A percentile compares a stretch with the other conserved stretches of the same genome.
Evolutionary conservation across 2,329 filamentous ascomycete species (phyloP).

Genomic region (Cladosporium sp.): DNA sequence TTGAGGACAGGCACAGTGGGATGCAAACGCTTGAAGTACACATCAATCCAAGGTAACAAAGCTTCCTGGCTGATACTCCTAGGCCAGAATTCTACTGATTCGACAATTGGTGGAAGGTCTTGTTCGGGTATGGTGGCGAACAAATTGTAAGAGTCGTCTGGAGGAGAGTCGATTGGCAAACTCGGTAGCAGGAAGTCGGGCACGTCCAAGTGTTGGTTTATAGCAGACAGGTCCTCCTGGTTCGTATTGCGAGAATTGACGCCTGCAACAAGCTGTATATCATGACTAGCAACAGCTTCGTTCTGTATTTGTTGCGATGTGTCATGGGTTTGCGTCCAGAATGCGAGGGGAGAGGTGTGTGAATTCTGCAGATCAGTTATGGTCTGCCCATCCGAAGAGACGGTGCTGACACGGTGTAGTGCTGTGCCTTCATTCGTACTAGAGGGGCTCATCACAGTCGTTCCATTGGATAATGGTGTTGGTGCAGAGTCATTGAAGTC

Average conservation of each 20-base stretch:
- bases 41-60: conserved; percentile 36
- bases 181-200: conserved; percentile 35
- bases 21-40: conserved; percentile 43
- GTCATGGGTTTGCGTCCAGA: not conserved
- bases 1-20: conserved; percentile 41
- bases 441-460: not conserved
- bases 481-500: conserved; percentile 12
- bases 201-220: conserved; percentile 26
- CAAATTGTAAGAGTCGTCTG: conserved; percentile 27
- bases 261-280: not conserved
- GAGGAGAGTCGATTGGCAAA: conserved; percentile 32
- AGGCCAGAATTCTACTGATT: conserved; percentile 34
- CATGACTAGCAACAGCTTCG: not conserved
- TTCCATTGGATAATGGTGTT: not conserved
- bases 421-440: not conserved
- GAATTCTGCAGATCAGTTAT: not conserved
- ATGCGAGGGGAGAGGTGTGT: not conserved
- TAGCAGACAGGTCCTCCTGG: not conserved
- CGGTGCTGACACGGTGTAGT: conserved; percentile 2
- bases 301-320: not conserved
- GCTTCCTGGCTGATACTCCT: conserved; percentile 37
- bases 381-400: not conserved
- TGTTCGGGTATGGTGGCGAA: conserved; percentile 26
- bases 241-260: not conserved
- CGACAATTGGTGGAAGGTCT: conserved; percentile 28